phyloP scores from a whole-genome alignment of 441 rosid genomes.

The Croton setiger region DNA sequence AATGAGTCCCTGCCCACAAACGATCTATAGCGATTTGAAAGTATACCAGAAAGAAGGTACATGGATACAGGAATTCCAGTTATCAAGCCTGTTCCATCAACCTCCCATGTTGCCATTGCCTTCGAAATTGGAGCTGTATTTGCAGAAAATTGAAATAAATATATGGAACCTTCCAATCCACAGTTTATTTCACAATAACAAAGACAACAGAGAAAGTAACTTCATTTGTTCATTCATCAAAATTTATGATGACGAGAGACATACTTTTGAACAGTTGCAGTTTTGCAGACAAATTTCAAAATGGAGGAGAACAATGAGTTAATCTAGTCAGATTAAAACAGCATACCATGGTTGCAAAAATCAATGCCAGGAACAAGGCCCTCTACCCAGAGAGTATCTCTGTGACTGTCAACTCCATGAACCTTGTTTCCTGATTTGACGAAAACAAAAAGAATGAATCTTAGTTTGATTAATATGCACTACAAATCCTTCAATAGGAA shows the following conservation, averaged over 20 bases:
- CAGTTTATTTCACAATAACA: not conserved
- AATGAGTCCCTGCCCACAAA: not conserved
- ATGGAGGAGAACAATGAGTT: not conserved
- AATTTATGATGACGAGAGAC: not conserved
- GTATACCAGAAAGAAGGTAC: conserved; percentile 89
- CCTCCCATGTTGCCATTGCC: conserved; percentile 97
- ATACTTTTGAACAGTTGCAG: not conserved
- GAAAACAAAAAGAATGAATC: not conserved
- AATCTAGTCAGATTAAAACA: conserved; percentile 5
- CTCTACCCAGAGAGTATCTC: conserved; percentile 85
- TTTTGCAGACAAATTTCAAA: not conserved
- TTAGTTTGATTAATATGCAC: conserved; percentile 17
- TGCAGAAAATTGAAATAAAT: conserved; percentile 13
- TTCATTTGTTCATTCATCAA: not conserved
- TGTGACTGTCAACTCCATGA: conserved; percentile 24
- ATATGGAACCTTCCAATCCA: not conserved
- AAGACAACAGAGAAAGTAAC: not conserved
- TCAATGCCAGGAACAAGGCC: conserved; percentile 98
- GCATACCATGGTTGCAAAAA: conserved; percentile 93
- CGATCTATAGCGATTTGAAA: not conserved
- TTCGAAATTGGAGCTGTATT: conserved; percentile 47
- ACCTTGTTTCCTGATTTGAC: conserved; percentile 33
- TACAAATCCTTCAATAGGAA: conserved; percentile 14
- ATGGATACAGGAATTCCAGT: conserved; percentile 70
- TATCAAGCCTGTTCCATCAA: conserved; percentile 68